Base-by-base conservation (phyloP, 2,329 filamentous ascomycete genomes). In the Cordyceps tenuipes region DNA sequence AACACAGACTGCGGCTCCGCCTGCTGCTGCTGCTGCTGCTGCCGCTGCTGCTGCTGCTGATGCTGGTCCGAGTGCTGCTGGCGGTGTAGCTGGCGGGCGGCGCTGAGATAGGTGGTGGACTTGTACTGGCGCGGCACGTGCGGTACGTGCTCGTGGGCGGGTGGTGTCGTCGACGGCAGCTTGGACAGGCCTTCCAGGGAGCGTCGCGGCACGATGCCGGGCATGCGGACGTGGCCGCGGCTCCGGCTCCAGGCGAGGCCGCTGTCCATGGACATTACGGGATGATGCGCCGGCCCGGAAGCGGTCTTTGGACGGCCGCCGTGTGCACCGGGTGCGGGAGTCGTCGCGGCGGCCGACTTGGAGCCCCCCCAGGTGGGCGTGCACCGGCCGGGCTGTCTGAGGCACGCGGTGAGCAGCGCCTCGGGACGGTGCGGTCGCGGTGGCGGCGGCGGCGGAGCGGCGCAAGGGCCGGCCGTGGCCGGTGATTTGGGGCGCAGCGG, bases 1-100 rank as follows among this genome's bases (percentile, higher is more conserved):
- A 82, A 82, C 26, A 81, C 75, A 2, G 79, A 81, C n/a, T 65
- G 64, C 13, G 66, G 66, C 46, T 74, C 67, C 10, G 66, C 63
- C n/a, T 67, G 39, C 26, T 64, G 60, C 5, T 66, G 26, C 26
- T 65, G 59, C 5, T 65, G 59, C 5, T 65, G 65, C 58, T 63
- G 57, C 29, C 65, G 60, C 6, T 66, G 65, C 51, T 63, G 58
- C 48, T 66, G 64, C 36, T 68, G 62, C 39, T 50, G 50, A n/a
- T n/a, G n/a, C n/a, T n/a, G n/a, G n/a, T n/a, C n/a, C n/a, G n/a
- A n/a, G n/a, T 66, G 64, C 36, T 68, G 62, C 39, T 50, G 50
- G 50, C 68, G 67, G 19, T 68, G 39, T 23, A 51, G 59, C 19
- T 51, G 44, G 12, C 52, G 44, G 17, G 65, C 62, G 7, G 66